phyloP scores from a whole-genome alignment of 2,329 filamentous ascomycete species.

The Ceratocystis eucalypticola region DNA sequence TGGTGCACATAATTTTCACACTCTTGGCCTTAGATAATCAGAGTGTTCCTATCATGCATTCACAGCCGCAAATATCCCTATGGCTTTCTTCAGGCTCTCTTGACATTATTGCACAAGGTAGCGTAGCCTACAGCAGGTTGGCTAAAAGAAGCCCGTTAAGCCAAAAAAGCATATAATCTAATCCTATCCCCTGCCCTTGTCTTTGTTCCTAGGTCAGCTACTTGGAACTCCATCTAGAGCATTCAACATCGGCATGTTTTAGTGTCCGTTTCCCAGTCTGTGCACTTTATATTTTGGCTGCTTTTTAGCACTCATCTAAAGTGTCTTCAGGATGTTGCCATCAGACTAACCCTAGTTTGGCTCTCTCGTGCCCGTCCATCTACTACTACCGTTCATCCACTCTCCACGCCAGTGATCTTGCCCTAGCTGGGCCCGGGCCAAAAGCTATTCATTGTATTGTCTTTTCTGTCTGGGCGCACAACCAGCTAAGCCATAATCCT shows the following conservation, averaged over 20 bases:
- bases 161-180: no score
- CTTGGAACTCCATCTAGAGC: background rate
- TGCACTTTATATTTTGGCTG: background rate
- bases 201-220: background rate
- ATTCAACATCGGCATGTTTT: background rate
- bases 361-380: background rate
- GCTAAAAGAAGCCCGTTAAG: no score
- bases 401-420: background rate
- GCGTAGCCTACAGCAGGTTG: no score
- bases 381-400: background rate
- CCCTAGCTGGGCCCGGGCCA: background rate
- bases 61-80: no score
- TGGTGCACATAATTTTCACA: background rate
- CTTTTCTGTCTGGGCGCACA: background rate
- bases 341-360: background rate
- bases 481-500: background rate
- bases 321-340: background rate
- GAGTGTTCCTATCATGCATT: no score
- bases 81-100: no score
- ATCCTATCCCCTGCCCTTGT: background rate
- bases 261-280: background rate
- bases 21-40: background rate
- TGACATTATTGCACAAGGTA: no score
- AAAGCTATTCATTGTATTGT: background rate
- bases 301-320: background rate